These are phyloP conservation scores for Lichtheimia corymbifera DNA, from an alignment of 371 early-diverging fungal genomes.

Conservation along the genomic window DNA sequence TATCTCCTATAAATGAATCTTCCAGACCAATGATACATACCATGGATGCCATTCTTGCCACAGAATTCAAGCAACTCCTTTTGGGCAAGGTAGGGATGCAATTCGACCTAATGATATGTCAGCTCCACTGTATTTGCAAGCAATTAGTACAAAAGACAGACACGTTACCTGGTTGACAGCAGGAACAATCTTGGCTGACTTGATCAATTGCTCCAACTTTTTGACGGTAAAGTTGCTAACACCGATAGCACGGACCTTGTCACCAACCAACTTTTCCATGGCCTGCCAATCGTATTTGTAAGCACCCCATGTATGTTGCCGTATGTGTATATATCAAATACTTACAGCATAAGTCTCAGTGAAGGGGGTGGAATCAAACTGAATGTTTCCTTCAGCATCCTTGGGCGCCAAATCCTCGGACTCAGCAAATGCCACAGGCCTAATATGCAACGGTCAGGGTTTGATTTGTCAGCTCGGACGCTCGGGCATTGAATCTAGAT, in stretches of 20 bases:
- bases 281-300: conserved; percentile 18
- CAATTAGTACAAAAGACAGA: neutral
- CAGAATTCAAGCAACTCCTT: conserved; percentile 69
- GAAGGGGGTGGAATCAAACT: conserved; percentile 25
- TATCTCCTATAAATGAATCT: neutral
- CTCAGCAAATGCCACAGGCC: conserved; percentile 38
- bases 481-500: too few relatives aligned
- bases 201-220: conserved; percentile 51
- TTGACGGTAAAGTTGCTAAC: conserved; percentile 62
- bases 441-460: neutral
- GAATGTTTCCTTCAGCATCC: conserved; percentile 29
- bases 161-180: conserved; percentile 61
- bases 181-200: conserved; percentile 57
- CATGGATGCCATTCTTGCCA: conserved; percentile 24
- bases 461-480: too few relatives aligned
- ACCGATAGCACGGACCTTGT: conserved; percentile 63
- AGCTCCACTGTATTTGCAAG: neutral
- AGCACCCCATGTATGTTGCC: neutral
- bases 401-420: conserved; percentile 23
- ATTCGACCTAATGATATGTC: conserved; percentile 57
- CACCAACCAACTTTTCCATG: conserved; percentile 62
- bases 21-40: conserved; percentile 18
- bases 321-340: neutral
- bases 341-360: conserved; percentile 52
- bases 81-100: conserved; percentile 89